Conservation (phyloP, 768 basidiomycete species). For the Mycena olivaceomarginata region DNA sequence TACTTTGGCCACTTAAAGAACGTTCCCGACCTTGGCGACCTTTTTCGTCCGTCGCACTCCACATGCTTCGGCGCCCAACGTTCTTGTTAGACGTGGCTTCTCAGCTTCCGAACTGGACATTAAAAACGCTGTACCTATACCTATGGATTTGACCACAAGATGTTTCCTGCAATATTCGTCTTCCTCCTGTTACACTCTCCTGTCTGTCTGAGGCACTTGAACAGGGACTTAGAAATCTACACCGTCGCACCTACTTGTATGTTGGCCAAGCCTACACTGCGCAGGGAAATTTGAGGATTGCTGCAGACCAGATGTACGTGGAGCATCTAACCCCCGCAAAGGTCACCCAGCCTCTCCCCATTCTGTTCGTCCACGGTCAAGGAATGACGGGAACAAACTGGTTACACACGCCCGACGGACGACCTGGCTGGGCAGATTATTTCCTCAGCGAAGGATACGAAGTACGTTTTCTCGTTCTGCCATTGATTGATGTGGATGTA, state of each 20-base stretch:
- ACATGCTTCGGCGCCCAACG: too few species aligned
- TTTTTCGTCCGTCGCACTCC: too few species aligned
- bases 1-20: too few species aligned
- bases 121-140: too few species aligned
- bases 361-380: conserved; percentile 70
- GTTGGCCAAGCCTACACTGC: conserved; percentile 64
- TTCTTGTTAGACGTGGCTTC: too few species aligned
- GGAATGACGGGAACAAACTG: conserved; percentile 74
- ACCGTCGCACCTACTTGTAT: conserved; percentile 69
- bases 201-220: conserved; percentile 13
- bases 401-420: conserved; percentile 72
- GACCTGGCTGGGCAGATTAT: conserved; percentile 74
- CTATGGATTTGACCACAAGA: too few species aligned
- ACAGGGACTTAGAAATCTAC: conserved; percentile 55
- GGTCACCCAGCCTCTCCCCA: conserved; percentile 61
- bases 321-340: conserved; percentile 67
- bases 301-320: conserved; percentile 70
- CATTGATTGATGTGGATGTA: not conserved
- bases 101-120: too few species aligned
- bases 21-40: too few species aligned
- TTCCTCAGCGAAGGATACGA: conserved; percentile 71
- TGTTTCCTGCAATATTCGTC: too few species aligned
- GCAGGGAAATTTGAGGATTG: conserved; percentile 58
- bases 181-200: not conserved
- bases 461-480: conserved; percentile 49